Base-by-base conservation (phyloP, 1,284 basidiomycete genomes). In the Polyporus tsugae region DNA sequence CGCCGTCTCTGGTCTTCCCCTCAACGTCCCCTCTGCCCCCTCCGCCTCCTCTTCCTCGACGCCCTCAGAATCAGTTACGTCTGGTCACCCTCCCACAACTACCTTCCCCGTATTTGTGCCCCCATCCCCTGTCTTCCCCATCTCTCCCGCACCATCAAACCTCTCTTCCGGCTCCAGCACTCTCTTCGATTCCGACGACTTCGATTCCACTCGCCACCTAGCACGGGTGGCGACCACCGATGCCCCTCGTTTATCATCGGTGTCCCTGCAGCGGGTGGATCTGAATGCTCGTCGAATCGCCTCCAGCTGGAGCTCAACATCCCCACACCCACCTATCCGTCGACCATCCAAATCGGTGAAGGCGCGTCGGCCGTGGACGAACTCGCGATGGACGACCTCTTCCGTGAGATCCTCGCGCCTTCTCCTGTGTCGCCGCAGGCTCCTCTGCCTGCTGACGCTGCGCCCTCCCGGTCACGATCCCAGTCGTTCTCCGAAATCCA, bases 231-330 rank as follows among this genome's bases (percentile, higher is more conserved):
- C 87, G 93, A 89, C 85, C 89, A 87, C 86, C 84, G 85, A 82
- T 80, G 82, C 80, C 78, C 81, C 84, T 81, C 78, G 81, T 82
- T 79, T 82, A 78, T 78, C 84, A 78, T 81, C 85, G 85, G 85
- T 88, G 89, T 84, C 93, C 93, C 91, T 90, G 93, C 93, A 94
- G 93, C 93, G 92, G 93, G 92, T 92, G 91, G 89, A 82, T 82
- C 86, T 81, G 78, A 77, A 71, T 73, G 70, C 59, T 71, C 71
- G 73, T 73, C 74, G 72, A 75, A 75, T 73, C 68, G 69, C 65
- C 76, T 75, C 75, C 76, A 74, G 68, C 67, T 77, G 74, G 76
- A 76, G 71, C 75, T 77, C 78, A 72, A 75, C 67, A 64, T 65
- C 59, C 68, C 63, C 73, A 65, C 71, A 63, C 65, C 75, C 53